Percentiles rank a stretch among this genome's conserved stretches.
phyloP scores from a whole-genome alignment of 352 stramenopile genomes.

The Phytophthora ramorum region DNA sequence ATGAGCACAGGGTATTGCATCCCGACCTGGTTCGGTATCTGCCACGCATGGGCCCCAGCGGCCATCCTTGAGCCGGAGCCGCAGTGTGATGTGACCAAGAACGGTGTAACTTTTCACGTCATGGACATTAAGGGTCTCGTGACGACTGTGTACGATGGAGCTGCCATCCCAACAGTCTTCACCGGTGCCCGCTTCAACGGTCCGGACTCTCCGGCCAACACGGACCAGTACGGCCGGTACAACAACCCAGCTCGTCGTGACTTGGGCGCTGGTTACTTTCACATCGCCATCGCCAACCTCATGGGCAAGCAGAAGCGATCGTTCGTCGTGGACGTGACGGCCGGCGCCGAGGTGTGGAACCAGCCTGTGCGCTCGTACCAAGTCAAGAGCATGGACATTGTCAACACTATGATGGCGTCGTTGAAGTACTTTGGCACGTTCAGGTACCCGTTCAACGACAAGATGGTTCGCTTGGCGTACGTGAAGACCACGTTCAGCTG shows the following conservation, averaged over 20 bases:
- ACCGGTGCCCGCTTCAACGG: conserved; percentile 36
- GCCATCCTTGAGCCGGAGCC: conserved; percentile 41
- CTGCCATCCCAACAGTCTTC: conserved; percentile 31
- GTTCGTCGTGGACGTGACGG: conserved; percentile 38
- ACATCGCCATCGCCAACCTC: conserved; percentile 40
- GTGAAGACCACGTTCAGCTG: conserved; percentile 38
- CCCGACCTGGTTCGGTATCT: conserved; percentile 42
- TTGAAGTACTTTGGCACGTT: conserved; percentile 23
- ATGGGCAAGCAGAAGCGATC: conserved; percentile 29
- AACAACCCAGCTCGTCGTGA: conserved; percentile 32
- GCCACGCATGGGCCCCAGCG: conserved; percentile 40
- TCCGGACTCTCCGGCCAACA: conserved; percentile 16
- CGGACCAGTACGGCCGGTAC: conserved; percentile 33
- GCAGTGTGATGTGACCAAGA: conserved; percentile 36
- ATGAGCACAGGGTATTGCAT: conserved; percentile 28
- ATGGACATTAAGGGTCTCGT: conserved; percentile 40
- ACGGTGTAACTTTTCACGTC: conserved; percentile 38
- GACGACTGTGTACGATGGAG: conserved; percentile 34
- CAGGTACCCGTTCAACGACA: conserved; percentile 40
- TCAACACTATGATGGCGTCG: conserved; percentile 21
- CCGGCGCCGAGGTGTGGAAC: conserved; percentile 41
- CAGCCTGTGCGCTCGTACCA: conserved; percentile 32
- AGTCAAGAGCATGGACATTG: conserved; percentile 20
- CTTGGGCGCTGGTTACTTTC: conserved; percentile 35
- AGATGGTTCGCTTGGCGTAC: conserved; percentile 26